Evolutionary conservation across 2,329 filamentous ascomycete genomes (phyloP).

Genomic region (Shiraia sp.): DNA sequence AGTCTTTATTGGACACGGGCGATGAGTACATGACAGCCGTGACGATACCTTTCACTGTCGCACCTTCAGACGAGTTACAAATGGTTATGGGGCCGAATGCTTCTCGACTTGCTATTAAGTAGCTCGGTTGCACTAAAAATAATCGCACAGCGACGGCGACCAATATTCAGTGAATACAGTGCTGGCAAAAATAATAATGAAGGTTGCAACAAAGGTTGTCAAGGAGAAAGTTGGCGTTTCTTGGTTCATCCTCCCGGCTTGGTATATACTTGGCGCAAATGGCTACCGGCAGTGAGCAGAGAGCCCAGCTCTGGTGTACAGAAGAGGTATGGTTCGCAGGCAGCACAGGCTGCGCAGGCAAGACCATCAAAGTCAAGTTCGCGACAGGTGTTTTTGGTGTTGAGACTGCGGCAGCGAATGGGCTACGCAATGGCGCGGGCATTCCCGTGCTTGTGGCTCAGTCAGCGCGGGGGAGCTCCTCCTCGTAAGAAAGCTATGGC

Average conservation of each 20-base stretch:
- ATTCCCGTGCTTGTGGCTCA: neutral
- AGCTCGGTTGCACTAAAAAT: neutral
- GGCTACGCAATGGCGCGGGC: neutral
- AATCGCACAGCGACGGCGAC: neutral
- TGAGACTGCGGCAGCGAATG: neutral
- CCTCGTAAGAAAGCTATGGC: constrained; percentile 3
- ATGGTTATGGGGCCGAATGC: too few species aligned
- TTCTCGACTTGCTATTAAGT: too few species aligned
- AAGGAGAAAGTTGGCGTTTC: constrained; percentile 21
- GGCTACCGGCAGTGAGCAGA: constrained; percentile 1
- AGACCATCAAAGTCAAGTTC: neutral
- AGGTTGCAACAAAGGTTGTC: constrained; percentile 17
- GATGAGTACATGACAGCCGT: too few species aligned
- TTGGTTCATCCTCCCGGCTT: constrained; percentile 24
- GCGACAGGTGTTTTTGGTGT: constrained; percentile 5
- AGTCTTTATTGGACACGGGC: too few species aligned
- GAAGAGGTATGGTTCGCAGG: neutral
- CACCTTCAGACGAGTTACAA: too few species aligned
- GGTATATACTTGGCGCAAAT: constrained; percentile 26
- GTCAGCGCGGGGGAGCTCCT: constrained; percentile 5
- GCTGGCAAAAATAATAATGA: neutral
- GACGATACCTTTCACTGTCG: too few species aligned
- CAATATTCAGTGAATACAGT: neutral
- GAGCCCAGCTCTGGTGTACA: neutral
- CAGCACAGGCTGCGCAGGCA: neutral